Conservation (phyloP, 768 basidiomycete genomes). For the Leccinum variicolor region DNA sequence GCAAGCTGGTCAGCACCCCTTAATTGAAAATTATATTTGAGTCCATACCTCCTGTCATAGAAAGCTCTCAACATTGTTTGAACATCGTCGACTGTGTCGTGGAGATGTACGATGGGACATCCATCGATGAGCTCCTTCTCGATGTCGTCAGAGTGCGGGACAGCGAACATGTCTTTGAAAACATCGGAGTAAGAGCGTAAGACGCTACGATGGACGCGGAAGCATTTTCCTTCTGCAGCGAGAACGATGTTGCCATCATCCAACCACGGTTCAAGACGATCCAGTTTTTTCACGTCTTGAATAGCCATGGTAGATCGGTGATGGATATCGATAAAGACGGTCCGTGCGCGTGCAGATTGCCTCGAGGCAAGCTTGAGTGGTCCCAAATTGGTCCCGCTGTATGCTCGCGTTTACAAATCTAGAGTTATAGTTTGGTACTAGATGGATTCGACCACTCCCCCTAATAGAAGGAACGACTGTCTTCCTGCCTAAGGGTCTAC, state of each 20-base stretch:
- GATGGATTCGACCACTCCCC: no score
- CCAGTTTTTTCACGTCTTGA: background rate
- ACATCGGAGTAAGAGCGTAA: slow-evolving; percentile 26
- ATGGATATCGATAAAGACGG: background rate
- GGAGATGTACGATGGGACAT: slow-evolving; percentile 20
- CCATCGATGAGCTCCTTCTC: slow-evolving; percentile 12
- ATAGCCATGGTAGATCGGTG: background rate
- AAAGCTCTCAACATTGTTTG: slow-evolving; percentile 16
- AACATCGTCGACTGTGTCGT: slow-evolving; percentile 13
- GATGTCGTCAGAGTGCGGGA: background rate
- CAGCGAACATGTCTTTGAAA: slow-evolving; percentile 30
- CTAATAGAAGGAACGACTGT: no score
- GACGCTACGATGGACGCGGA: slow-evolving; percentile 31
- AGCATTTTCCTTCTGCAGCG: slow-evolving; percentile 20
- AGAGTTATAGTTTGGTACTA: no score
- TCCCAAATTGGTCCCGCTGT: background rate
- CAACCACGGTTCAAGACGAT: slow-evolving; percentile 21
- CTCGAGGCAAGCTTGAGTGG: background rate
- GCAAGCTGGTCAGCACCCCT: background rate
- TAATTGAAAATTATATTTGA: no score
- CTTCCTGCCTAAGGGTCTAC: no score
- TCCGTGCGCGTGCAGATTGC: background rate
- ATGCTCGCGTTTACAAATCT: no score
- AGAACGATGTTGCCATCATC: slow-evolving; percentile 33
- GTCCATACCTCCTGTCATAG: slow-evolving; percentile 15